A percentile compares a stretch with the other conserved stretches of the same genome.
These are phyloP conservation scores for Pythium rishiriense DNA, from an alignment of 352 stramenopile species.

Conservation along the genomic window DNA sequence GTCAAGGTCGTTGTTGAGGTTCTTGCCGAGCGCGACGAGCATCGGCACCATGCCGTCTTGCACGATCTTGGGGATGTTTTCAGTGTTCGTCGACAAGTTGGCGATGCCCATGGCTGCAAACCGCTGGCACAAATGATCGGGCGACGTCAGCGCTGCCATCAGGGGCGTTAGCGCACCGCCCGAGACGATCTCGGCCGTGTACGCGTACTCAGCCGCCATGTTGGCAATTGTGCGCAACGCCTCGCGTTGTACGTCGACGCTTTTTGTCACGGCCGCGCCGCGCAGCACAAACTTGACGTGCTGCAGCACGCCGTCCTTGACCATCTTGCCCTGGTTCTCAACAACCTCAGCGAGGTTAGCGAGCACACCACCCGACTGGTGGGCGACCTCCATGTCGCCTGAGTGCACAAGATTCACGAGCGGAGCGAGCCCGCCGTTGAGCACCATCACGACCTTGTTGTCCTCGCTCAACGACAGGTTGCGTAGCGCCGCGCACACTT, in stretches of 20 bases:
- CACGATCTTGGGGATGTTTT: constrained; percentile 90
- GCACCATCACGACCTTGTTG: constrained; percentile 92
- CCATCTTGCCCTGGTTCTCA: constrained; percentile 95
- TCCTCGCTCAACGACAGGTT: constrained; percentile 92
- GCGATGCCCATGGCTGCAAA: constrained; percentile 95
- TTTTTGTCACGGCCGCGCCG: constrained; percentile 47
- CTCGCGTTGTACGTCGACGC: constrained; percentile 93
- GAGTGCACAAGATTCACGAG: constrained; percentile 90
- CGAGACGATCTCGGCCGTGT: constrained; percentile 91
- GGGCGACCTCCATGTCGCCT: constrained; percentile 88
- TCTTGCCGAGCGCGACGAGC: constrained; percentile 83
- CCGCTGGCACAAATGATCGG: constrained; percentile 91
- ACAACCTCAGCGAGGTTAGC: constrained; percentile 93
- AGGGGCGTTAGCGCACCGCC: constrained; percentile 89
- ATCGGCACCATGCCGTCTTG: constrained; percentile 89
- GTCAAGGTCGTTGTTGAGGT: constrained; percentile 89
- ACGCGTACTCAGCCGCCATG: constrained; percentile 94
- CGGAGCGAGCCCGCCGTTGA: constrained; percentile 77
- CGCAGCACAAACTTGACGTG: constrained; percentile 96
- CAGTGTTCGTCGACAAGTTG: constrained; percentile 93
- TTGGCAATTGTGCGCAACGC: constrained; percentile 93
- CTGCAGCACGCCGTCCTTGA: constrained; percentile 93
- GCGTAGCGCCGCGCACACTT: constrained; percentile 90
- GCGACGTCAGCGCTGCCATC: constrained; percentile 85
- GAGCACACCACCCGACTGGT: constrained; percentile 90